phyloP scores from a whole-genome alignment of 164 flowering plant species.

The Chloranthus sessilifolius region DNA sequence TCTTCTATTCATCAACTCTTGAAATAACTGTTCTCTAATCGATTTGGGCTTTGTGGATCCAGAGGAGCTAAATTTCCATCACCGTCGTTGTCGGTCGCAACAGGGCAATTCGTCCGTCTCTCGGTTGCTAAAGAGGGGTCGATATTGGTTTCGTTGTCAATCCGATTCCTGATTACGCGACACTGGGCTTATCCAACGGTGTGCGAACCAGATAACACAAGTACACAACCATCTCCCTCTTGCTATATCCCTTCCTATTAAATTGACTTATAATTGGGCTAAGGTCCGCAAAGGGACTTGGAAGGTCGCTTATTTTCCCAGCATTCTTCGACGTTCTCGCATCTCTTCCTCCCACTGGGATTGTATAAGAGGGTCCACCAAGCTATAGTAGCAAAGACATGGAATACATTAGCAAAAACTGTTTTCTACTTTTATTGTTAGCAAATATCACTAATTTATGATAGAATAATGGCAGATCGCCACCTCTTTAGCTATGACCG shows the following conservation, averaged over 20 bases:
- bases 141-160: constrained; percentile 34
- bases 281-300: constrained; percentile 18
- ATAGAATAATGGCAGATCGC: no score
- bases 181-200: constrained; percentile 39
- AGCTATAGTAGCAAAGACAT: no score
- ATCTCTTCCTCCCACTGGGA: constrained; percentile 41
- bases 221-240: constrained; percentile 39
- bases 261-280: constrained; percentile 16
- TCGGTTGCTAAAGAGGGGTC: constrained; percentile 24
- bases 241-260: constrained; percentile 22
- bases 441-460: no score
- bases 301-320: constrained; percentile 27
- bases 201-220: constrained; percentile 50
- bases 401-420: no score
- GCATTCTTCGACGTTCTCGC: constrained; percentile 28
- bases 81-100: not conserved
- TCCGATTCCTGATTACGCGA: constrained; percentile 18
- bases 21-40: constrained; percentile 25
- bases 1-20: constrained; percentile 17
- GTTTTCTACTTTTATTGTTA: no score
- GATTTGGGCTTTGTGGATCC: constrained; percentile 24
- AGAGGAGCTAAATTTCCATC: constrained; percentile 30
- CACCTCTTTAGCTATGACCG: no score
- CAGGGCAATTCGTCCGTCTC: constrained; percentile 26
- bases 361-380: constrained; percentile 38